Conservation (phyloP, 257 asterid species). For the Ballota nigra region DNA sequence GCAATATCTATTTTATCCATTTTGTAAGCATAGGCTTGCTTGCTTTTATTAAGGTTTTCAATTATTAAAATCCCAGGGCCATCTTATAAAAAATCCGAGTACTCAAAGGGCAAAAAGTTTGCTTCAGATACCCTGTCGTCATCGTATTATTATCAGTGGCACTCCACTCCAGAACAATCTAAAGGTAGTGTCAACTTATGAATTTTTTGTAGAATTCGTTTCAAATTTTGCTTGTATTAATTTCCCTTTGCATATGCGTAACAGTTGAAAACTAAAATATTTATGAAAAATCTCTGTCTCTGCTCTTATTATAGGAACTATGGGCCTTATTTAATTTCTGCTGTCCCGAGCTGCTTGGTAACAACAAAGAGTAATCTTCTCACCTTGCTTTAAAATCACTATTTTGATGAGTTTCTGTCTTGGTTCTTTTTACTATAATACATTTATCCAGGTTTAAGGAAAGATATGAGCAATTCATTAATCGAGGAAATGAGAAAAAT, state of each 20-base stretch:
- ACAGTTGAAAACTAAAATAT: slow-evolving; percentile 3
- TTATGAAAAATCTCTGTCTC: slow-evolving; percentile 13
- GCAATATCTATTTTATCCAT: slow-evolving; percentile 11
- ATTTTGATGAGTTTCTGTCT: slow-evolving; percentile 17
- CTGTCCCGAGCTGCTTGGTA: slow-evolving; percentile 89
- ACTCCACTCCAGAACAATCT: slow-evolving; percentile 97
- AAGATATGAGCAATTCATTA: slow-evolving; percentile 70
- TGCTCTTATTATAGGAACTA: slow-evolving; percentile 53
- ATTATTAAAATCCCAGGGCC: slow-evolving; percentile 56
- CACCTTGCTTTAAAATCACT: slow-evolving; percentile 16
- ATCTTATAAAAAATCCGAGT: slow-evolving; percentile 93
- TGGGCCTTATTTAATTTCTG: slow-evolving; percentile 94
- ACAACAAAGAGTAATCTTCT: slow-evolving; percentile 66
- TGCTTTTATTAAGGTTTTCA: background rate
- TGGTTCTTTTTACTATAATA: background rate
- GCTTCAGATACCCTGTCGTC: slow-evolving; percentile 84
- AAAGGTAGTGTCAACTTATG: slow-evolving; percentile 46
- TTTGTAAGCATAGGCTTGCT: background rate
- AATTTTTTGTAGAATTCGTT: slow-evolving; percentile 3
- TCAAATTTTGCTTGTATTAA: background rate
- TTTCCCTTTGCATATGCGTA: background rate
- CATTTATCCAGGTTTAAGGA: slow-evolving; percentile 67
- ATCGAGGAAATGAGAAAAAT: slow-evolving; percentile 85
- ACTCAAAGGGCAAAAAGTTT: slow-evolving; percentile 98
- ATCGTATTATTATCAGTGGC: slow-evolving; percentile 89